Conservation (phyloP, 2,329 filamentous ascomycete genomes). For the Colletotrichum graminicola region DNA sequence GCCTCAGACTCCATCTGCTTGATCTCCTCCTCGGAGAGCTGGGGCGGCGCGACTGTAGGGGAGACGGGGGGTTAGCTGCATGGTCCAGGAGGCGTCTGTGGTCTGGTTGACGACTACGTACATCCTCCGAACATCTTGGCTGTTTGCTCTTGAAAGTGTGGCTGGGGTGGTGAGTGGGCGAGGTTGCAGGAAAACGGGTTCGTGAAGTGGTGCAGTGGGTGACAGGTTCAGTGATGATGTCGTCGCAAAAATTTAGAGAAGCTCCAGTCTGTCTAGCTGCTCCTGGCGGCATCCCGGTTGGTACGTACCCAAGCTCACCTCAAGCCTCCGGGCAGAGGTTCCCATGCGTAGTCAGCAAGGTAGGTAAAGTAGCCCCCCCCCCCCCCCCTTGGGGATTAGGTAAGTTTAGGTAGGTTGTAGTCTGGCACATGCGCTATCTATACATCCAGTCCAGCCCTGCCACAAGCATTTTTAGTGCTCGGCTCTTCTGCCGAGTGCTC, state of each 20-base stretch:
- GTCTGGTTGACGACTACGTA: conserved; percentile 51
- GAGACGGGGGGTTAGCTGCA: neutral
- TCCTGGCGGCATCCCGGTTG: conserved; percentile 1
- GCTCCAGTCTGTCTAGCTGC: conserved; percentile 27
- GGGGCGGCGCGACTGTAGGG: conserved; percentile 73
- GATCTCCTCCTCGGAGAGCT: conserved; percentile 78
- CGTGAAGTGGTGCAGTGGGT: conserved; percentile 9
- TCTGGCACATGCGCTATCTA: no score
- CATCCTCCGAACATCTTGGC: conserved; percentile 74
- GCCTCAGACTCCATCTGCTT: conserved; percentile 77
- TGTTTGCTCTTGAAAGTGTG: neutral
- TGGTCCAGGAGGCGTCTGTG: no score
- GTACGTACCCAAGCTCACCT: conserved; percentile 25
- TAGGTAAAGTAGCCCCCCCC: neutral
- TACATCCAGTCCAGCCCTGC: neutral
- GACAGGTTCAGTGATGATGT: conserved; percentile 38
- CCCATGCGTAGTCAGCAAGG: conserved; percentile 1
- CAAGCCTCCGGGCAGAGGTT: neutral
- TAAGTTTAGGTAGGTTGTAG: no score
- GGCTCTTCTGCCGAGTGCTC: conserved; percentile 29
- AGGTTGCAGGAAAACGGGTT: conserved; percentile 5
- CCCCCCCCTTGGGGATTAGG: neutral
- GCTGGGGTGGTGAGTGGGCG: neutral
- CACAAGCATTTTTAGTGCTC: neutral
- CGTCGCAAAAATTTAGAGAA: conserved; percentile 42